Base-by-base conservation (phyloP, 192 early-diverging fungal genomes). In the Jimgerdemannia flammicorona region DNA sequence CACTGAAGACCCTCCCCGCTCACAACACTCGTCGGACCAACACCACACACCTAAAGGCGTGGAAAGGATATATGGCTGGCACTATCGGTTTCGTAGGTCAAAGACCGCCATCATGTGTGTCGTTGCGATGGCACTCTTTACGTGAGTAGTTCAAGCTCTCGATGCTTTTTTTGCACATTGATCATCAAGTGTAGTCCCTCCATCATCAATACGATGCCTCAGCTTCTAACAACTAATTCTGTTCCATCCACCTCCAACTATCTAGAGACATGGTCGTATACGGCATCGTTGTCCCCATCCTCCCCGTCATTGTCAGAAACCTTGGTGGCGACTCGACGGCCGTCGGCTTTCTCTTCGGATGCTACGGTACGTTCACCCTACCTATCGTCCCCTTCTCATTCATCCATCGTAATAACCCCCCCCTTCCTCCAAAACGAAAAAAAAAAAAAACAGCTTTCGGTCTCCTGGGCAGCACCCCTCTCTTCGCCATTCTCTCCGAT, bases 401-500 rank as follows among this genome's bases (percentile, higher is more conserved):
- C 29, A 29, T 29, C 29, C 29, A 29, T 29, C 29, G 29, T 29
- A 29, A 29, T 29, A 29, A 29, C 29, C 29, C 29, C n/a, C n/a
- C n/a, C n/a, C n/a, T n/a, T n/a, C n/a, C n/a, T n/a, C n/a, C n/a
- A n/a, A n/a, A n/a, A n/a, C n/a, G n/a, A n/a, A n/a, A n/a, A 29
- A 29, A 29, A 29, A 29, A 29, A 29, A 29, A 29, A 29, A 29
- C 29, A 91, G 86, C 86, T 8, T 78, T 90, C 40, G 92, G 92
- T 42, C 76, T 93, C 9, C 79, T 95, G 66, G 75, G 87, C 1
- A 83, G 87, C 0, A 90, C 91, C 0, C 90, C 90, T 1, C 42
- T 90, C n/a, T 92, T 90, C 67, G 93, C 90, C 6, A 88, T 88
- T 44, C 72, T 95, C 29, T 92, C 91, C 43, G 93, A 95, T 75